Evolutionary conservation across 257 asterid species (phyloP).

Genomic region (Gentiana dahurica): DNA sequence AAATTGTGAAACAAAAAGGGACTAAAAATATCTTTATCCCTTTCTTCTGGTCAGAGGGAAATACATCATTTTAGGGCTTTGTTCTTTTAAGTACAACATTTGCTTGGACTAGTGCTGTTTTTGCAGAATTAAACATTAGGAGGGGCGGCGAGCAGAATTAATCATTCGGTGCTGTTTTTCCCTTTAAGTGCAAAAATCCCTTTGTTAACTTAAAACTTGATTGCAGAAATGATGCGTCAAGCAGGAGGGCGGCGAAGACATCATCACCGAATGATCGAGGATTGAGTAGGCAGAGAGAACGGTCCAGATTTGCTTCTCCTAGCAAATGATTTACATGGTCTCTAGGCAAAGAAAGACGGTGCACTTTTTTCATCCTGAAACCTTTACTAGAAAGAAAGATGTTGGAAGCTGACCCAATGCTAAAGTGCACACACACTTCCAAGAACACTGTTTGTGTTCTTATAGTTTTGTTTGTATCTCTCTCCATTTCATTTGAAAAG

Average conservation of each 20-base stretch:
- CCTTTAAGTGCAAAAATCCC: too few species aligned
- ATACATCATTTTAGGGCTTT: too few species aligned
- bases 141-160: too few species aligned
- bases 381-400: conserved; percentile 6
- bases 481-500: too few species aligned
- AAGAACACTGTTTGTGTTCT: not conserved
- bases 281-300: conserved; percentile 22
- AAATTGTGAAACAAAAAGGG: too few species aligned
- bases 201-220: not conserved
- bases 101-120: too few species aligned
- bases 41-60: too few species aligned
- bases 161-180: too few species aligned
- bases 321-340: conserved; percentile 15
- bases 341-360: conserved; percentile 9
- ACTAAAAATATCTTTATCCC: too few species aligned
- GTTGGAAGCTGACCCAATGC: not conserved
- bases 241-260: conserved; percentile 26
- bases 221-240: conserved; percentile 32
- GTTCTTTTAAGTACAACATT: too few species aligned
- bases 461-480: not conserved
- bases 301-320: conserved; percentile 38
- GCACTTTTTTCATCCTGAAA: conserved; percentile 4
- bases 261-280: conserved; percentile 40
- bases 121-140: too few species aligned
- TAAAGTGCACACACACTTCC: not conserved